These are phyloP conservation scores for Porphyrellus sp. DNA, from an alignment of 1,284 basidiomycete genomes.

Conservation along the genomic window DNA sequence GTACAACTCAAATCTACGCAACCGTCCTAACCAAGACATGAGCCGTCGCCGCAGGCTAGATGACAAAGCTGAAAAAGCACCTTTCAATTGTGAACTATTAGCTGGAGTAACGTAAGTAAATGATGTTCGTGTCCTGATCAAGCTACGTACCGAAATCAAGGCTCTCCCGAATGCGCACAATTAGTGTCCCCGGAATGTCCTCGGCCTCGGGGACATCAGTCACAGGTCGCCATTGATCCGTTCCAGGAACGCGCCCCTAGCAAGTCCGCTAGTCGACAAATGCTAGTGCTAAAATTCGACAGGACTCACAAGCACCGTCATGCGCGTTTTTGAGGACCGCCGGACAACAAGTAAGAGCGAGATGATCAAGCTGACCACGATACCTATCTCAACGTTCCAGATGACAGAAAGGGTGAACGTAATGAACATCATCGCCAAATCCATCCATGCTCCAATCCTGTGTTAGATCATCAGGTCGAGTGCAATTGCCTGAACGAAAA, in stretches of 20 bases:
- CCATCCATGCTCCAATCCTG: constrained; percentile 86
- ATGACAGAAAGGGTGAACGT: constrained; percentile 82
- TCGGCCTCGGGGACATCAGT: constrained; percentile 62
- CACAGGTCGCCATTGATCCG: constrained; percentile 64
- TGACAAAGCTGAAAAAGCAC: constrained; percentile 17
- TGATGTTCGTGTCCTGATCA: background rate
- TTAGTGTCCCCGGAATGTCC: constrained; percentile 66
- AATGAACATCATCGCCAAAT: constrained; percentile 77
- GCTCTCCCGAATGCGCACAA: constrained; percentile 68
- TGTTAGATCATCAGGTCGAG: background rate
- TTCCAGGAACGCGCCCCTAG: constrained; percentile 63
- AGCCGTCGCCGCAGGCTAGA: constrained; percentile 16
- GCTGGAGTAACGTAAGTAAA: constrained; percentile 42
- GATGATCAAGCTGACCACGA: constrained; percentile 80
- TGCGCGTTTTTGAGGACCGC: constrained; percentile 74
- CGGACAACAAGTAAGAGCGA: constrained; percentile 86
- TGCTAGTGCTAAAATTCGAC: background rate
- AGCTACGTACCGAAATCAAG: constrained; percentile 59
- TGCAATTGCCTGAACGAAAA: background rate
- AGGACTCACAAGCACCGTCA: constrained; percentile 58
- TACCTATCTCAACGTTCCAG: constrained; percentile 81
- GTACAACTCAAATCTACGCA: constrained; percentile 80
- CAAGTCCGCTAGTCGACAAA: background rate
- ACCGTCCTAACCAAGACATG: constrained; percentile 50
- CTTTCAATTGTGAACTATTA: constrained; percentile 86